These are phyloP conservation scores for Coniella lustricola DNA, from an alignment of 2,329 filamentous ascomycete species.

Conservation along the genomic window DNA sequence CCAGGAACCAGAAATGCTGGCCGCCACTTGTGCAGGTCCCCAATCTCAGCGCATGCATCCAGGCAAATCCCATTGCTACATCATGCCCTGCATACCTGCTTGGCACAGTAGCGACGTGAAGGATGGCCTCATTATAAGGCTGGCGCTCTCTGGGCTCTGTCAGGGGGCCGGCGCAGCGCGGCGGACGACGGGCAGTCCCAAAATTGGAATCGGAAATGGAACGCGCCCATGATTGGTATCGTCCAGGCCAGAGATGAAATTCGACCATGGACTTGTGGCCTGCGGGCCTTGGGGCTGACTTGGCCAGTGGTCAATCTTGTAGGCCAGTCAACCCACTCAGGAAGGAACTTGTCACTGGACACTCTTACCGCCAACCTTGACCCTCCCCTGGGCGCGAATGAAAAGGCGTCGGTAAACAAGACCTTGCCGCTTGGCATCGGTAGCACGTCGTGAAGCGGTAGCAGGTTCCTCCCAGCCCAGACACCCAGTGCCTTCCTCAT, in stretches of 20 bases:
- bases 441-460: not conserved
- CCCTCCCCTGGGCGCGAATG: not conserved
- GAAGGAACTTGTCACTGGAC: too few relatives aligned
- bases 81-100: too few relatives aligned
- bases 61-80: not conserved
- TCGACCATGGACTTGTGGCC: too few relatives aligned
- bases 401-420: not conserved
- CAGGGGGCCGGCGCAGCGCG: not conserved
- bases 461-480: too few relatives aligned
- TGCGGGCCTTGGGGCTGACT: too few relatives aligned
- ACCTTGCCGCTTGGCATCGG: constrained; percentile 1
- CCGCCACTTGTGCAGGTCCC: constrained; percentile 1
- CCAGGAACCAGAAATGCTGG: not conserved
- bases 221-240: not conserved
- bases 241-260: too few relatives aligned
- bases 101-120: not conserved
- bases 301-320: too few relatives aligned
- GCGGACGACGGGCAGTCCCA: not conserved
- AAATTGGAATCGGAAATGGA: constrained; percentile 1
- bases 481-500: not conserved
- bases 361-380: too few relatives aligned
- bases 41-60: not conserved
- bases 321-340: too few relatives aligned
- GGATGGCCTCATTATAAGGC: not conserved
- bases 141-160: not conserved